Percentiles rank a stretch among this genome's conserved stretches.
These are phyloP conservation scores for Mortierella sp. DNA, from an alignment of 371 early-diverging fungal species.

Conservation along the genomic window DNA sequence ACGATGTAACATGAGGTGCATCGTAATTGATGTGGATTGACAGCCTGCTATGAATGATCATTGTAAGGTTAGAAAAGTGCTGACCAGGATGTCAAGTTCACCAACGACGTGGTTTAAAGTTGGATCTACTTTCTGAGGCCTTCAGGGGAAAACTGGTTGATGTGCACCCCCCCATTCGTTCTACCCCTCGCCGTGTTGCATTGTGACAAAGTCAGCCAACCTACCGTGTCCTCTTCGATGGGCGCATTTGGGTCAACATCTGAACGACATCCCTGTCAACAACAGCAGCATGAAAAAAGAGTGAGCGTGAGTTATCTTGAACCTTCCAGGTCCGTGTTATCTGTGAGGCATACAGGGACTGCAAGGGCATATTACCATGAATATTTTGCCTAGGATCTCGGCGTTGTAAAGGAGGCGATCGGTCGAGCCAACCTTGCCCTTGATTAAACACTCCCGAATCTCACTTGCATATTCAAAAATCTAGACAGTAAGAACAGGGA, in stretches of 20 bases:
- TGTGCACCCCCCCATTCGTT: neutral
- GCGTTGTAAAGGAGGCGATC: constrained; percentile 48
- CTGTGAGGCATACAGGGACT: neutral
- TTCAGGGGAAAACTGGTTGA: too few species aligned
- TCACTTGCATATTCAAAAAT: constrained; percentile 52
- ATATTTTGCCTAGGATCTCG: constrained; percentile 51
- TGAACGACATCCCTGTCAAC: constrained; percentile 36
- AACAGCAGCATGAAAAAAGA: constrained; percentile 1
- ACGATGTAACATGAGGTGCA: constrained; percentile 70
- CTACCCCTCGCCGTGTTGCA: neutral
- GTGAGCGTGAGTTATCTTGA: neutral
- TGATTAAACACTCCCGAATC: constrained; percentile 47
- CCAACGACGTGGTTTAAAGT: too few species aligned
- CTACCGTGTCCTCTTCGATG: constrained; percentile 35
- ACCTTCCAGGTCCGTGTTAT: neutral
- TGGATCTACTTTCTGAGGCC: too few species aligned
- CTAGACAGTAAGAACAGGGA: constrained; percentile 11
- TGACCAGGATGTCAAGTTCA: neutral
- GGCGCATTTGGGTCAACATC: constrained; percentile 35
- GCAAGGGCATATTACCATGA: constrained; percentile 28
- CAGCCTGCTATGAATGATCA: constrained; percentile 5
- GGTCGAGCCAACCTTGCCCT: constrained; percentile 36
- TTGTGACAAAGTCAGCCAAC: neutral
- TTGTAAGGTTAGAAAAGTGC: neutral
- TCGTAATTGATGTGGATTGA: constrained; percentile 45